Base-by-base conservation (phyloP, 2,329 filamentous ascomycete genomes). In the Aureobasidium zeae region DNA sequence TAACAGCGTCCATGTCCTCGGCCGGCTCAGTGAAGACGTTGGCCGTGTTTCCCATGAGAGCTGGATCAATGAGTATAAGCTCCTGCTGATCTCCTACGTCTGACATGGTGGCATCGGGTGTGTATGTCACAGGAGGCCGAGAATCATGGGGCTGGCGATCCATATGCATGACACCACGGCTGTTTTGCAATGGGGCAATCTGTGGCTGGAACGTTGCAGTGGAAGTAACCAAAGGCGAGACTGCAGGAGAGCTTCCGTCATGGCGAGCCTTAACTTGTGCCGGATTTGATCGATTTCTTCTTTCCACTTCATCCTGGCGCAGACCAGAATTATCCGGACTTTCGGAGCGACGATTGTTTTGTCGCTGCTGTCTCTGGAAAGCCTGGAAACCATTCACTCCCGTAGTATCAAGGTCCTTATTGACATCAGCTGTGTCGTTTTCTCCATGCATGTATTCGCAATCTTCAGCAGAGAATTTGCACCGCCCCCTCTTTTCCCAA, bases 401-500 rank as follows among this genome's bases (percentile, higher is more conserved):
- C 10, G 17, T 5, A 19, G 3, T 24, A 20, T 36, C 21, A 13
- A 12, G 7, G 3, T 30, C n/a, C 4, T 13, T 20, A 20, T 15
- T 30, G 24, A 12, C 17, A 31, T 7, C 10, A 9, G 9, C n/a
- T 33, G 9, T 3, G 11, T 25, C 20, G 7, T 28, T 15, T n/a
- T 41, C 20, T 10, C 26, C 6, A 12, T 42, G 44, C 9, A 17
- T 20, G 8, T 35, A 46, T 28, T 47, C 41, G 33, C 48, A 50
- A 3, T 33, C 21, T 12, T 45, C 25, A 15, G 30, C 48, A 15
- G 26, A n/a, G 9, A 28, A 34, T 13, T 21, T 44, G 33, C 48
- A 50, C 26, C 12, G 15, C 2, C 37, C 36, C n/a, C n/a, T n/a
- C 8, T 19, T 34, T 15, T 21, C 11, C 42, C 45, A 50, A 17